A percentile compares a stretch with the other conserved stretches of the same genome.
Evolutionary conservation across 2,329 filamentous ascomycete species (phyloP).

Genomic region (Allantophomopsis cytisporea): DNA sequence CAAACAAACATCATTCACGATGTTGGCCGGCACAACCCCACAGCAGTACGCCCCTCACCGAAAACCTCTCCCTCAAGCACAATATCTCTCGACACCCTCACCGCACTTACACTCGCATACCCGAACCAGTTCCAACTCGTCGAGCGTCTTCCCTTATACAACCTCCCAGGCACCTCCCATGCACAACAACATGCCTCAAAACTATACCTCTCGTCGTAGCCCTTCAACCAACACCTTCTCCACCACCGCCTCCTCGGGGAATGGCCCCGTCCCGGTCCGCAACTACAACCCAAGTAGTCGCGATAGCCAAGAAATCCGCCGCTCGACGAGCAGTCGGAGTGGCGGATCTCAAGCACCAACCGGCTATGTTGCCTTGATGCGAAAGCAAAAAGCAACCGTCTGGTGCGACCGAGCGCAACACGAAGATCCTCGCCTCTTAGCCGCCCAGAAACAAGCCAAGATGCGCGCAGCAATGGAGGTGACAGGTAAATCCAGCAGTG

Average conservation of each 20-base stretch:
- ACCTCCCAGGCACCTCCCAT: slow-evolving; percentile 14
- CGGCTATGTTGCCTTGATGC: slow-evolving; percentile 91
- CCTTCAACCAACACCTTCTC: slow-evolving; percentile 58
- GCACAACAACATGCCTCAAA: slow-evolving; percentile 14
- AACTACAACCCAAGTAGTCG: not conserved
- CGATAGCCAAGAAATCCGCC: slow-evolving; percentile 46
- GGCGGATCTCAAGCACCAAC: slow-evolving; percentile 34
- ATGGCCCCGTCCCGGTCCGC: slow-evolving; percentile 33
- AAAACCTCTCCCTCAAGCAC: not conserved
- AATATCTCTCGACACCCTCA: too few relatives aligned
- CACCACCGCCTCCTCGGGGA: slow-evolving; percentile 44
- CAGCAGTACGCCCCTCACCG: not conserved
- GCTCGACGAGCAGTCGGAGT: slow-evolving; percentile 73
- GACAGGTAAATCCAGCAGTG: slow-evolving; percentile 35
- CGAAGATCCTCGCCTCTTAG: slow-evolving; percentile 73
- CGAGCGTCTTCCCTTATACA: slow-evolving; percentile 12
- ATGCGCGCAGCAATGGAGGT: slow-evolving; percentile 77
- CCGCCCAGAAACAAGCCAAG: slow-evolving; percentile 78
- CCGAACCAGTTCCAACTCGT: slow-evolving; percentile 25
- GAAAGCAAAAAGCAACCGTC: slow-evolving; percentile 94
- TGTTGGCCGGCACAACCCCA: too few relatives aligned
- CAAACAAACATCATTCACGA: too few relatives aligned
- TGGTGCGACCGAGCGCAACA: slow-evolving; percentile 94
- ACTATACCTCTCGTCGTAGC: slow-evolving; percentile 34
- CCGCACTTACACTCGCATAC: not conserved